Evolutionary conservation across 2,329 filamentous ascomycete genomes (phyloP), one percentile per base, ranked within the genome.

Genomic region (Cyphellophora attinorum): DNA sequence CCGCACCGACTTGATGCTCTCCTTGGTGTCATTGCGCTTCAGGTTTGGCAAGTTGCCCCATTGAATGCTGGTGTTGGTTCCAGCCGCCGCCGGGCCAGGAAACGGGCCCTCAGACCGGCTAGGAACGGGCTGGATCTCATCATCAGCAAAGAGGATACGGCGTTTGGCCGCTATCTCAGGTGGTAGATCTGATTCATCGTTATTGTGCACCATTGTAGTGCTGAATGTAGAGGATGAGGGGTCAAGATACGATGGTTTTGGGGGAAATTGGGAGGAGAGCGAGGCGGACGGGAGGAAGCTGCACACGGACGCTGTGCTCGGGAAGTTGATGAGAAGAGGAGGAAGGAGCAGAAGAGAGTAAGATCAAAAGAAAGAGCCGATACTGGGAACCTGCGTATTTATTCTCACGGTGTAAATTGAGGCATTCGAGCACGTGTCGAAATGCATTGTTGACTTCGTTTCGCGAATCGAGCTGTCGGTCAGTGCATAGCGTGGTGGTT

Each of bases 101-200:
- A 13, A 11, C 11, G 6, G n/a, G 23, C 23, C 14, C 23, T 29
- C 14, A 2, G 10, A 13, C 18, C 14, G 15, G 15, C 14, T 3
- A 11, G 15, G 29, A n/a, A 12, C 29, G 10, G 11, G 13, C 19
- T 34, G 17, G 11, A 41, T 33, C 27, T 48, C 41, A n/a, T 42
- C 44, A 18, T 46, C 44, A 25, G 42, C 45, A 35, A 46, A 48
- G 27, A 39, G 35, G 23, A 47, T 48, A 15, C 40, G 41, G 19
- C 45, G 41, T 33, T 33, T 47, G 12, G 37, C 44, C 29, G 44
- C 37, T 11, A 48, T 14, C 6, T 27, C 29, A 13, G 44, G 32
- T 5, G 37, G 40, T 2, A 45, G 17, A 15, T 43, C 34, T 16
- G 18, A 10, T 19, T 42, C 44, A 25, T 42, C 36, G 8, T 35